Conservation (phyloP, 2,329 filamentous ascomycete species). For the Penicillium decumbens region DNA sequence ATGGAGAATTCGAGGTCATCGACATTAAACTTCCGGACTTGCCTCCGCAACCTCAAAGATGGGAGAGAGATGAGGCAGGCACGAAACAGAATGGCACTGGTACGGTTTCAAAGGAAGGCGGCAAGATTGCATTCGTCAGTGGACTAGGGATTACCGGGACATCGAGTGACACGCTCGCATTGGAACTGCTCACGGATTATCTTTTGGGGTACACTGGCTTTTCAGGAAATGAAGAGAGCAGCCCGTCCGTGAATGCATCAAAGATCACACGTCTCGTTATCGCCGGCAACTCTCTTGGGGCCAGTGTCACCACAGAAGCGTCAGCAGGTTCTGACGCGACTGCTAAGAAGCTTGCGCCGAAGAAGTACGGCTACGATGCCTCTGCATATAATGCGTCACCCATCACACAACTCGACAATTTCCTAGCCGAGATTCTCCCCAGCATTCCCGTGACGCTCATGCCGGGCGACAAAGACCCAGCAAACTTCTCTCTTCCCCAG, state of each 20-base stretch:
- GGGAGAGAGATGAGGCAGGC: constrained; percentile 56
- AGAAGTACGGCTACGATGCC: constrained; percentile 93
- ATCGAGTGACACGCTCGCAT: constrained; percentile 67
- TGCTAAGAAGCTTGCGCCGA: constrained; percentile 50
- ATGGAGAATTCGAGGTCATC: constrained; percentile 88
- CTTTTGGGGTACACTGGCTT: constrained; percentile 75
- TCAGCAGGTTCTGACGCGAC: constrained; percentile 36
- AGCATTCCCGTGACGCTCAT: constrained; percentile 84
- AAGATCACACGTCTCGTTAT: constrained; percentile 82
- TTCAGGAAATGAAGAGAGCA: constrained; percentile 47
- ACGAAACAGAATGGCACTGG: constrained; percentile 42
- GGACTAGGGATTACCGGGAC: constrained; percentile 78
- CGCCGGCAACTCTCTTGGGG: constrained; percentile 77
- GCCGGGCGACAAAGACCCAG: constrained; percentile 77
- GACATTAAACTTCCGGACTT: constrained; percentile 86
- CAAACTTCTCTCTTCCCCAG: constrained; percentile 84
- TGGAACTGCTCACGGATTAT: constrained; percentile 78
- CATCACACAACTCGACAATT: constrained; percentile 75
- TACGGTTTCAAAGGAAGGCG: constrained; percentile 36
- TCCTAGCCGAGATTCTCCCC: constrained; percentile 74
- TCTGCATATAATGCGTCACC: constrained; percentile 82
- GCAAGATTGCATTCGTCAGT: constrained; percentile 81
- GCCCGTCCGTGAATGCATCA: constrained; percentile 28
- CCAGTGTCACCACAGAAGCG: constrained; percentile 35
- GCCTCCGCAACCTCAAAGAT: constrained; percentile 73